Percentiles rank a stretch among this genome's conserved stretches.
These are phyloP conservation scores for Caloboletus firmus DNA, from an alignment of 1,284 basidiomycete genomes.

Conservation along the genomic window DNA sequence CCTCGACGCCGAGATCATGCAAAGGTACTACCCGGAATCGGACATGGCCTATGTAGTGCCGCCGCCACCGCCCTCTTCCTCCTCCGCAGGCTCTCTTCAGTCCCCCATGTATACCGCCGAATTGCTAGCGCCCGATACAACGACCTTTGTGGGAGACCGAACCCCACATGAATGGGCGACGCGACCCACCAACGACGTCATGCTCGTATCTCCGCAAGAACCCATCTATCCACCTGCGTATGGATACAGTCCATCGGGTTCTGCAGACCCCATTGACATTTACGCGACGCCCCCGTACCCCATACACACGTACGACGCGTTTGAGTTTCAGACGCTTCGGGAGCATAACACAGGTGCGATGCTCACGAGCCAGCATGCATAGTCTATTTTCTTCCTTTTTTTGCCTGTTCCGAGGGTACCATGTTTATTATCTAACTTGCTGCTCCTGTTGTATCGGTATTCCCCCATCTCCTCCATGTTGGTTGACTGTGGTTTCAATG, in stretches of 20 bases:
- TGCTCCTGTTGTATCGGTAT: slow-evolving; percentile 30
- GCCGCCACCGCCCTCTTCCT: not conserved
- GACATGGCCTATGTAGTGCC: slow-evolving; percentile 18
- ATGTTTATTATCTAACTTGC: slow-evolving; percentile 27
- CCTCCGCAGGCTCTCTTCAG: slow-evolving; percentile 12
- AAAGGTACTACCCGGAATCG: slow-evolving; percentile 22
- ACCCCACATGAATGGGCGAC: slow-evolving; percentile 18
- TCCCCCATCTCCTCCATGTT: not conserved
- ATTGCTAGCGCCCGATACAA: slow-evolving; percentile 13
- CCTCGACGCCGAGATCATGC: slow-evolving; percentile 24
- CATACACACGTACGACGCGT: slow-evolving; percentile 29
- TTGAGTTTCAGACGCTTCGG: slow-evolving; percentile 35
- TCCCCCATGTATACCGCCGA: slow-evolving; percentile 25
- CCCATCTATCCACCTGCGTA: slow-evolving; percentile 20
- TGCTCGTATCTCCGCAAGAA: slow-evolving; percentile 24
- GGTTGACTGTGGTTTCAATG: slow-evolving; percentile 8
- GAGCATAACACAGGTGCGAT: slow-evolving; percentile 26
- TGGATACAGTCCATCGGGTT: slow-evolving; percentile 22
- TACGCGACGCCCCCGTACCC: slow-evolving; percentile 18
- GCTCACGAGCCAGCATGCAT: slow-evolving; percentile 26
- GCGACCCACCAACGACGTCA: slow-evolving; percentile 10
- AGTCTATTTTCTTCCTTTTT: too few species aligned
- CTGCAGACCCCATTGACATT: slow-evolving; percentile 22
- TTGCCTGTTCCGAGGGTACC: too few species aligned
- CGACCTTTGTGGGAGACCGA: slow-evolving; percentile 16